These are phyloP conservation scores for Salvia rosmarinus DNA, from an alignment of 257 asterid species.

Conservation along the genomic window DNA sequence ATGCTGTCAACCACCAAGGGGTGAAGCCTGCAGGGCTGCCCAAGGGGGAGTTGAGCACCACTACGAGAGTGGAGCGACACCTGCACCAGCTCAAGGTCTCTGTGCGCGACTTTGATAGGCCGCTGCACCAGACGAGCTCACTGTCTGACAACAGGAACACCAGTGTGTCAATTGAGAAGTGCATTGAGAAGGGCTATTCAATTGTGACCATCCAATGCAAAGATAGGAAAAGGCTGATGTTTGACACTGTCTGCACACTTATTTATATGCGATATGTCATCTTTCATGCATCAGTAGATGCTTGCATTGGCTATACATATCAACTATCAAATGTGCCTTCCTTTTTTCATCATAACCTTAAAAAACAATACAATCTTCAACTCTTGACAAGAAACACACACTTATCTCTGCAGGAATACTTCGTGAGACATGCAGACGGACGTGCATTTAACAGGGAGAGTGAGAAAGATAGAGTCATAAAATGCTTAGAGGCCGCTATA, in stretches of 20 bases:
- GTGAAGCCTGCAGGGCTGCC: slow-evolving; percentile 61
- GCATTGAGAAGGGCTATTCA: slow-evolving; percentile 72
- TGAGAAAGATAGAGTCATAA: slow-evolving; percentile 65
- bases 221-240: slow-evolving; percentile 76
- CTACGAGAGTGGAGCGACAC: slow-evolving; percentile 64
- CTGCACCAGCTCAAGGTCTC: slow-evolving; percentile 80
- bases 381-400: not conserved
- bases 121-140: slow-evolving; percentile 28
- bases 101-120: slow-evolving; percentile 52
- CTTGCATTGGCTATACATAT: slow-evolving; percentile 63
- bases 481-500: slow-evolving; percentile 77
- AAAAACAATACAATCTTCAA: not conserved
- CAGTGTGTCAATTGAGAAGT: slow-evolving; percentile 58
- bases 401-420: slow-evolving; percentile 57
- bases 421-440: slow-evolving; percentile 65
- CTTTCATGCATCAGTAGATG: slow-evolving; percentile 75
- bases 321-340: slow-evolving; percentile 42
- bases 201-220: slow-evolving; percentile 63
- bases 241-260: slow-evolving; percentile 83
- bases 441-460: slow-evolving; percentile 54
- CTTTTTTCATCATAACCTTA: not conserved
- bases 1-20: slow-evolving; percentile 40
- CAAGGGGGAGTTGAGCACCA: slow-evolving; percentile 49
- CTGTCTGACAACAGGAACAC: slow-evolving; percentile 36
- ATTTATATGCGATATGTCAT: slow-evolving; percentile 72